These are phyloP conservation scores for Castanea mollissima DNA, from an alignment of 306 rosid genomes.

Conservation along the genomic window DNA sequence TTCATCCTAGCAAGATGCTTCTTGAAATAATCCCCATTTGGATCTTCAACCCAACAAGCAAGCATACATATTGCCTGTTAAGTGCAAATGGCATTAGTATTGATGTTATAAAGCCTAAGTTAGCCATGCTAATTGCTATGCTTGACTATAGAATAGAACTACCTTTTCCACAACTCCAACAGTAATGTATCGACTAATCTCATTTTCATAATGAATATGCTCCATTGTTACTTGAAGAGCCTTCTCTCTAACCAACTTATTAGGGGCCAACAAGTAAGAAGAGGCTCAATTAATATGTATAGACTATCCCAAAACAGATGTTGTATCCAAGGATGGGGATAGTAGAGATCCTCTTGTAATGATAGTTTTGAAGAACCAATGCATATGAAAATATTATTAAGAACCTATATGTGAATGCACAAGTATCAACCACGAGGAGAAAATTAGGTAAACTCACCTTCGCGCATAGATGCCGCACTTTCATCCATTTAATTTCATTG, in stretches of 20 bases:
- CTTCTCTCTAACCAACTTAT: conserved; percentile 25
- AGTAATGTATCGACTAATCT: conserved; percentile 29
- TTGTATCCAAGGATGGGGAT: conserved; percentile 61
- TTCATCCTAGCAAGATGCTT: conserved; percentile 35
- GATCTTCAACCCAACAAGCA: conserved; percentile 46
- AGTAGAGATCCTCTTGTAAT: conserved; percentile 60
- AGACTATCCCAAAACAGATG: conserved; percentile 66
- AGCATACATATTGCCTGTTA: conserved; percentile 34
- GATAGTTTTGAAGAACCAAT: neutral
- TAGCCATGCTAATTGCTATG: no score
- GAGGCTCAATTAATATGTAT: conserved; percentile 51
- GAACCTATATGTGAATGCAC: neutral
- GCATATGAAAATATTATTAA: neutral
- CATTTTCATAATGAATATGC: conserved; percentile 40
- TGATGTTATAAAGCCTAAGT: neutral
- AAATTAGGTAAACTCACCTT: conserved; percentile 25
- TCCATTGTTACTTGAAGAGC: conserved; percentile 27
- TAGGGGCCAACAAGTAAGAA: conserved; percentile 52
- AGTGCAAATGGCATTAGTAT: neutral
- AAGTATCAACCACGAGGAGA: neutral
- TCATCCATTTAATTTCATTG: conserved; percentile 52
- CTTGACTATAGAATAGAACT: neutral
- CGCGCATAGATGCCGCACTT: conserved; percentile 59
- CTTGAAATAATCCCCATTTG: conserved; percentile 30
- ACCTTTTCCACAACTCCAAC: conserved; percentile 41